Base-by-base conservation (phyloP, 495 filamentous ascomycete genomes). In the Penicillium arizonense region DNA sequence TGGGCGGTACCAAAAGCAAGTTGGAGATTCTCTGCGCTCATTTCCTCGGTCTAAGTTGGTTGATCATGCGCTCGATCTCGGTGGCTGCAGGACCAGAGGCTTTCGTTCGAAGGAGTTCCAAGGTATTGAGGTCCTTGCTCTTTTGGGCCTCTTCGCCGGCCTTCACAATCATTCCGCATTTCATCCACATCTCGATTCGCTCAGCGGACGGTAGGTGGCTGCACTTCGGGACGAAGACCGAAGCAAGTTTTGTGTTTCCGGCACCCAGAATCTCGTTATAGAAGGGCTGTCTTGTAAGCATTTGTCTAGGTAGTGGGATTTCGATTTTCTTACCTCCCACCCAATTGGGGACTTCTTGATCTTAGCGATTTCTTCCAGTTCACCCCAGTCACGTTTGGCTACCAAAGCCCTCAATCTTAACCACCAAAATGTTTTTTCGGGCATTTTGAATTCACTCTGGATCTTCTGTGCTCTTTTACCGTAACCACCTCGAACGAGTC, bases 391-490 rank as follows among this genome's bases (percentile, higher is more conserved):
- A 35, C 94, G 83, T 65, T 87, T 89, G 12, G 87, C 86, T 5
- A 97, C 91, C 42, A 97, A 75, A 4, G 91, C 94, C 58, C 95
- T 85, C 38, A 98, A 79, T 53, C 90, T 86, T 43, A 95, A 75
- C 94, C 93, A 97, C 85, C 90, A 91, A 58, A 81, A 86, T 9
- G 89, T 87, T 68, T 88, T 91, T 58, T 97, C 94, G 0, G 90
- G 82, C 35, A 98, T 85, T 67, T 89, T 94, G 74, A 97, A 98
- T 59, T 97, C 93, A 58, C 80, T 84, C 65, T 93, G 87, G 21
- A 97, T 74, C 71, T 91, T 95, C 65, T 86, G 85, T 23, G 91
- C 91, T 47, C 90, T 75, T 52, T 89, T 91, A 20, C 81, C 75
- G 62, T 95, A 89, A 11, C 90, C 88, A 21, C 82, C 74, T 50